phyloP scores from a whole-genome alignment of 306 rosid species.

The Gastrolobium bilobum region DNA sequence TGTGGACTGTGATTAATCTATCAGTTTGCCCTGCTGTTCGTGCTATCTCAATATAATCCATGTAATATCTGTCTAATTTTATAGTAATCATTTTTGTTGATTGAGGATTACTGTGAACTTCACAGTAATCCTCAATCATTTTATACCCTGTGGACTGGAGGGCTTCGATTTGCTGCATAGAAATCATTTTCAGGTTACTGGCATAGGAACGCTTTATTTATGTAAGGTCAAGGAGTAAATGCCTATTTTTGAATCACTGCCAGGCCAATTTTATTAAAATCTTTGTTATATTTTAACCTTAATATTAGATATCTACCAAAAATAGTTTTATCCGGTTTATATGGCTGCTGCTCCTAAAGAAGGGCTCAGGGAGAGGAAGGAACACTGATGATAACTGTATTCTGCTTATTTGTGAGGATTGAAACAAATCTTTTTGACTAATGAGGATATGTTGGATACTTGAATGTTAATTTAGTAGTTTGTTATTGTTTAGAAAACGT shows the following conservation, averaged over 20 bases:
- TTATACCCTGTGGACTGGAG: background rate
- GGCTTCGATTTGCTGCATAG: background rate
- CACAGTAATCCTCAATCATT: too few relatives aligned
- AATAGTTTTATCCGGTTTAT: background rate
- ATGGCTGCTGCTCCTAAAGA: background rate
- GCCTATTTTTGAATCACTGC: background rate
- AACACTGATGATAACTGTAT: background rate
- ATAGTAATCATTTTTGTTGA: slow-evolving; percentile 5
- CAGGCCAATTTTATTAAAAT: background rate
- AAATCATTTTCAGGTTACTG: background rate
- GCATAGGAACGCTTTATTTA: background rate
- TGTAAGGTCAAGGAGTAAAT: background rate
- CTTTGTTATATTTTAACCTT: background rate
- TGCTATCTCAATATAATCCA: slow-evolving; percentile 3
- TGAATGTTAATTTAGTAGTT: background rate
- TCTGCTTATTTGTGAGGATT: background rate
- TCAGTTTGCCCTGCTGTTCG: background rate
- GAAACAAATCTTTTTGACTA: background rate
- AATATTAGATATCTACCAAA: background rate
- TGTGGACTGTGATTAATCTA: background rate
- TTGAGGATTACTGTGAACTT: slow-evolving; percentile 15
- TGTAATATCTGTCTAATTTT: background rate
- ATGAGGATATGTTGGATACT: background rate
- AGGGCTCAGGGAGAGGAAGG: background rate
- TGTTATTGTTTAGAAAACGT: background rate